A percentile compares a stretch with the other conserved stretches of the same genome.
Evolutionary conservation across 2,329 filamentous ascomycete genomes (phyloP).

Genomic region (Endoconidiophora laricicola): DNA sequence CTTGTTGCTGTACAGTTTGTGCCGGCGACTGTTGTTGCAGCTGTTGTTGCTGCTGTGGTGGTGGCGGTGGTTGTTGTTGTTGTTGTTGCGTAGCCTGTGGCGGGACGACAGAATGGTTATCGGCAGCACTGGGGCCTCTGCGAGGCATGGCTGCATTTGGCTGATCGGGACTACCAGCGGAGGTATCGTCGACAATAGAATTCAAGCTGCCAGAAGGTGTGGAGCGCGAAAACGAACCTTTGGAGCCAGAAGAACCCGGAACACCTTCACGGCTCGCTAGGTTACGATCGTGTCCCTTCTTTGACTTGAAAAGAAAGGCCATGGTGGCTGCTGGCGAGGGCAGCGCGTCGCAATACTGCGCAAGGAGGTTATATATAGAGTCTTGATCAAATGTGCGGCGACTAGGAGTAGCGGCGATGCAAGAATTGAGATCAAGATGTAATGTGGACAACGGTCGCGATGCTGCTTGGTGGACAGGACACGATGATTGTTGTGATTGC

Average conservation of each 20-base stretch:
- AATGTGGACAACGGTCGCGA: neutral
- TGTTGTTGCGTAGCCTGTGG: conserved; percentile 6
- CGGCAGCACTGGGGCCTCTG: conserved; percentile 27
- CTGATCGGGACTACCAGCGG: conserved; percentile 48
- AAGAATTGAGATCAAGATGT: neutral
- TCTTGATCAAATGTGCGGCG: neutral
- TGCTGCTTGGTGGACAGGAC: neutral
- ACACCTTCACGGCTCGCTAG: conserved; percentile 33
- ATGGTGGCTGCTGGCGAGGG: conserved; percentile 27
- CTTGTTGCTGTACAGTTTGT: conserved; percentile 5
- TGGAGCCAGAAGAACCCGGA: conserved; percentile 19
- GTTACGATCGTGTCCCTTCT: conserved; percentile 53
- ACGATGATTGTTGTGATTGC: neutral
- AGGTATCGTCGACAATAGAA: conserved; percentile 45
- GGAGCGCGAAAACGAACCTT: conserved; percentile 37
- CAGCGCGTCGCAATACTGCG: conserved; percentile 4
- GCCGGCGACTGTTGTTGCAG: conserved; percentile 14
- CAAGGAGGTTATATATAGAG: neutral
- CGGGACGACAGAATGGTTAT: conserved; percentile 6
- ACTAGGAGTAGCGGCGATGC: neutral
- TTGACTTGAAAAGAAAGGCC: conserved; percentile 72
- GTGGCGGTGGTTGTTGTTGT: neutral
- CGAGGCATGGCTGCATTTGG: conserved; percentile 23
- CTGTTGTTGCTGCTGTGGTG: conserved; percentile 1
- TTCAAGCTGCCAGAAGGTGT: conserved; percentile 66